These are phyloP conservation scores for Batrachochytrium dendrobatidis DNA, from an alignment of 371 early-diverging fungal genomes.

Conservation along the genomic window DNA sequence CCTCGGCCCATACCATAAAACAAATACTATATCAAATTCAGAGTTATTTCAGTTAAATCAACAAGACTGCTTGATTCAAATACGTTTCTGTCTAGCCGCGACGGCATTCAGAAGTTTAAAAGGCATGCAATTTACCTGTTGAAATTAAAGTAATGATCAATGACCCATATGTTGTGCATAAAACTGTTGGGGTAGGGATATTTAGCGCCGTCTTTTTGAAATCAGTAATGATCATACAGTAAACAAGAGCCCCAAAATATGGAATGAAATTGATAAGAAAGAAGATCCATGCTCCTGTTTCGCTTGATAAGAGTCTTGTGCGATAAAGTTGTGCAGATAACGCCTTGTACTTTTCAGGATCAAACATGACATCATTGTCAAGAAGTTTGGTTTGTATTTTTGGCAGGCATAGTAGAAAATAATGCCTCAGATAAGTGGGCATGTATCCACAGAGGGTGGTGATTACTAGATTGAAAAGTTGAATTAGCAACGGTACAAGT, in stretches of 20 bases:
- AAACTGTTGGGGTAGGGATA: not conserved
- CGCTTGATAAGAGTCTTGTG: not conserved
- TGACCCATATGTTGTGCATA: not conserved
- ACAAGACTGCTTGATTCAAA: not conserved
- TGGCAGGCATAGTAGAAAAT: slow-evolving; percentile 1
- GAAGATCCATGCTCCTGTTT: not conserved
- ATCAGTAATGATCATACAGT: not conserved
- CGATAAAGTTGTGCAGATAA: not conserved
- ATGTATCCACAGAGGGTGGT: too few relatives aligned
- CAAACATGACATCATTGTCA: not conserved
- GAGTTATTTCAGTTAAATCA: not conserved
- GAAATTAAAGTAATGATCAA: not conserved
- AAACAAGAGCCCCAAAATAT: not conserved
- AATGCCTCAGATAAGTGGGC: not conserved
- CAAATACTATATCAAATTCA: not conserved
- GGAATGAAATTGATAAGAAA: not conserved
- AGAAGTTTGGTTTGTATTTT: not conserved
- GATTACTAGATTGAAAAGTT: too few relatives aligned
- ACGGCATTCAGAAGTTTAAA: not conserved
- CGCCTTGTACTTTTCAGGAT: not conserved
- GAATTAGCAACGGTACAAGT: too few relatives aligned
- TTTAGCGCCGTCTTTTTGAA: not conserved
- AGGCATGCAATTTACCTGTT: not conserved
- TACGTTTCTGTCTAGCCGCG: too few relatives aligned
- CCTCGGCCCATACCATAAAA: not conserved